These are phyloP conservation scores for Rhododendron mucronatum DNA, from an alignment of 148 eudicot species.

Conservation along the genomic window DNA sequence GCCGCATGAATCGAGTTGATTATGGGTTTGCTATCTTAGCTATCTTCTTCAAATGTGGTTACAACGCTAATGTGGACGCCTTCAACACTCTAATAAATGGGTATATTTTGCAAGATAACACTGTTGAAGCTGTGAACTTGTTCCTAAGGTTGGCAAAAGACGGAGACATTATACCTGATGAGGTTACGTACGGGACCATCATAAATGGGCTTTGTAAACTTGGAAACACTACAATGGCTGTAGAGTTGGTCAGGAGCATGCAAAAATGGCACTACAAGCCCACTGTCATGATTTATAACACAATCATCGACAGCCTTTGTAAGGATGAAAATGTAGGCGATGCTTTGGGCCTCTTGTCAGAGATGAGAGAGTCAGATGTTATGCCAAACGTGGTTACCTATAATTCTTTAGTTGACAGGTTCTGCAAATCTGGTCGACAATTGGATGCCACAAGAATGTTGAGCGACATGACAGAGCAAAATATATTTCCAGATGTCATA, in stretches of 20 bases:
- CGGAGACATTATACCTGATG: neutral
- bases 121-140: too few species aligned
- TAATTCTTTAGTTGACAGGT: neutral
- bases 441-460: neutral
- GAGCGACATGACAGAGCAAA: neutral
- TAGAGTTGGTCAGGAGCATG: conserved; percentile 2
- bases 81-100: too few species aligned
- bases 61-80: neutral
- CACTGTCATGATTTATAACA: neutral
- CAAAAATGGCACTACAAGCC: conserved; percentile 3
- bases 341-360: neutral
- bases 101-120: too few species aligned
- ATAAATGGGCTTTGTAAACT: conserved; percentile 19
- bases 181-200: neutral
- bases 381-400: neutral
- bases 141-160: neutral
- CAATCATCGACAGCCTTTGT: conserved; percentile 8
- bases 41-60: conserved; percentile 11
- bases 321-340: conserved; percentile 6
- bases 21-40: conserved; percentile 10
- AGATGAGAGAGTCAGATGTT: conserved; percentile 8
- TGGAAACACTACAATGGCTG: neutral
- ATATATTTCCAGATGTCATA: neutral
- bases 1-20: neutral
- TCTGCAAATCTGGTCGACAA: neutral